Evolutionary conservation across 352 stramenopile genomes (phyloP).

Genomic region (Pythium aphanidermatum): DNA sequence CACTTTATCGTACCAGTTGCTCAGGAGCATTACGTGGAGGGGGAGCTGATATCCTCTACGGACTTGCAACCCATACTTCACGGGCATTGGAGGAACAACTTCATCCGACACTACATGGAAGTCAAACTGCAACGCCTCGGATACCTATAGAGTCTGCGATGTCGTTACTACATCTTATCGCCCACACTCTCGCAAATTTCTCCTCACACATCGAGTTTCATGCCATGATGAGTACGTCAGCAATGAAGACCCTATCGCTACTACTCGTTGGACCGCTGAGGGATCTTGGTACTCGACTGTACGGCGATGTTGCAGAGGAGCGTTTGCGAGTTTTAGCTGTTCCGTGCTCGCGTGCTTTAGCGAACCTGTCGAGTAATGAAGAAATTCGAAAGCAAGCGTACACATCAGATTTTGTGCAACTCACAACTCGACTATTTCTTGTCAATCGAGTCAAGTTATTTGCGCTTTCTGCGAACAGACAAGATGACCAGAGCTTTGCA

Average conservation of each 20-base stretch:
- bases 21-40: slow-evolving; percentile 43
- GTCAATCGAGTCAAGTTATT: slow-evolving; percentile 34
- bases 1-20: slow-evolving; percentile 51
- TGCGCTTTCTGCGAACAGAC: neutral
- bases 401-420: slow-evolving; percentile 40
- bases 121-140: slow-evolving; percentile 6
- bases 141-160: slow-evolving; percentile 14
- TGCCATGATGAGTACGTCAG: slow-evolving; percentile 31
- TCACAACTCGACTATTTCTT: slow-evolving; percentile 41
- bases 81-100: slow-evolving; percentile 39
- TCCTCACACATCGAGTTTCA: slow-evolving; percentile 63
- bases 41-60: slow-evolving; percentile 50
- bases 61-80: slow-evolving; percentile 35
- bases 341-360: slow-evolving; percentile 48
- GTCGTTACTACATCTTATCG: slow-evolving; percentile 37
- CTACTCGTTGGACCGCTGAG: slow-evolving; percentile 39
- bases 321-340: slow-evolving; percentile 37
- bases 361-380: slow-evolving; percentile 65
- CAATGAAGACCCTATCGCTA: slow-evolving; percentile 45
- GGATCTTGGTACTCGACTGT: slow-evolving; percentile 34
- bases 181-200: slow-evolving; percentile 61
- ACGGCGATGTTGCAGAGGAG: slow-evolving; percentile 29
- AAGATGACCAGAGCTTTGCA: slow-evolving; percentile 30
- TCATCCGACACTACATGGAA: slow-evolving; percentile 10
- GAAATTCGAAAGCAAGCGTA: slow-evolving; percentile 51